phyloP scores from a whole-genome alignment of 2,329 filamentous ascomycete genomes.

The Aureobasidium subglaciale region DNA sequence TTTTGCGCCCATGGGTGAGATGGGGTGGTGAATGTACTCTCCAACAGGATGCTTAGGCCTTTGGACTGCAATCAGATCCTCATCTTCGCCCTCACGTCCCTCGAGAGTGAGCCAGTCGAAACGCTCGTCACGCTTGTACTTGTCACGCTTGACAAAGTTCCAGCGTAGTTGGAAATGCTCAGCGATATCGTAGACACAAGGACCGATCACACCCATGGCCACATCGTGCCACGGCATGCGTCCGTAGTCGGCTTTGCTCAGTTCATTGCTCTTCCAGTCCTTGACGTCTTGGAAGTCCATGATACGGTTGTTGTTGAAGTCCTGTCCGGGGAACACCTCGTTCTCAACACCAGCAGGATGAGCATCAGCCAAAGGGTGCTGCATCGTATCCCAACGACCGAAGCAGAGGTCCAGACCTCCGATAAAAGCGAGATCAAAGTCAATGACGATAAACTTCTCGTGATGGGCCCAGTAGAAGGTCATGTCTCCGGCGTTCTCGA shows the following conservation, averaged over 20 bases:
- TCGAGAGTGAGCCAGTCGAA: slow-evolving; percentile 82
- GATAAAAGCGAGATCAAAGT: slow-evolving; percentile 85
- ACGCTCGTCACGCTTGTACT: slow-evolving; percentile 81
- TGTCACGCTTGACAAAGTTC: slow-evolving; percentile 97
- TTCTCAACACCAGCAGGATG: slow-evolving; percentile 75
- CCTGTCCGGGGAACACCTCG: slow-evolving; percentile 90
- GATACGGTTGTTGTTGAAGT: slow-evolving; percentile 96
- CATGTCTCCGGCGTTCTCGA: slow-evolving; percentile 92
- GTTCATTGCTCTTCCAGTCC: slow-evolving; percentile 88
- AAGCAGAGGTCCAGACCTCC: slow-evolving; percentile 94
- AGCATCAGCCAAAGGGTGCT: slow-evolving; percentile 79
- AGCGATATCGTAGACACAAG: slow-evolving; percentile 86
- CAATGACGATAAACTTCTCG: slow-evolving; percentile 94
- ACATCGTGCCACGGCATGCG: slow-evolving; percentile 99
- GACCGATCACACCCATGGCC: slow-evolving; percentile 81
- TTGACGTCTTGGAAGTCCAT: slow-evolving; percentile 90
- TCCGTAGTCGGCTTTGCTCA: slow-evolving; percentile 84
- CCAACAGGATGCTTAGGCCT: slow-evolving; percentile 83
- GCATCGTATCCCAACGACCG: slow-evolving; percentile 82
- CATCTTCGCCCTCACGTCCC: slow-evolving; percentile 67
- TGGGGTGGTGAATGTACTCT: slow-evolving; percentile 75
- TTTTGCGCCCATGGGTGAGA: slow-evolving; percentile 62
- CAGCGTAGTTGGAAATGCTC: slow-evolving; percentile 91
- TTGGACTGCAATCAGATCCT: slow-evolving; percentile 83
- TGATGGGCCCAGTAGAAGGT: slow-evolving; percentile 98